Evolutionary conservation across 805 yeast genomes (phyloP).

Genomic region (Dipodascus albidus): DNA sequence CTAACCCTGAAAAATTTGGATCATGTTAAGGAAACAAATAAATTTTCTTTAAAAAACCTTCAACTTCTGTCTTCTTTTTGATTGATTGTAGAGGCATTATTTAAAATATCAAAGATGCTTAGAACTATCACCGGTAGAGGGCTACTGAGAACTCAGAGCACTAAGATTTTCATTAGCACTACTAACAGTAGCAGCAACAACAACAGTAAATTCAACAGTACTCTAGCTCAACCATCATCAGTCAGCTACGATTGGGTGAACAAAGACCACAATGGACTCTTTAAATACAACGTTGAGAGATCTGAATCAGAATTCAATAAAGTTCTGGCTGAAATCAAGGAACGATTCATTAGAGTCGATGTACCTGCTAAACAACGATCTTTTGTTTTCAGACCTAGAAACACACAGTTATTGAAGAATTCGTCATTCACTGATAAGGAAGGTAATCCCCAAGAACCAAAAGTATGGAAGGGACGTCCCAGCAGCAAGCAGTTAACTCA

Average conservation of each 20-base stretch:
- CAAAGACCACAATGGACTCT: not conserved
- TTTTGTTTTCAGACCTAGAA: not conserved
- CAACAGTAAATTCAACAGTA: not conserved
- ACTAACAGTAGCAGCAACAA: not conserved
- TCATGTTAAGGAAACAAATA: not conserved
- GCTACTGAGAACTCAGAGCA: not conserved
- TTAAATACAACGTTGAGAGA: not conserved
- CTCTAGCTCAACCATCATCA: not conserved
- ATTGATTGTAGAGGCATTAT: not conserved
- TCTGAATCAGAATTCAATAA: not conserved
- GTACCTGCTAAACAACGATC: not conserved
- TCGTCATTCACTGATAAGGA: not conserved
- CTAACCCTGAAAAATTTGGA: not conserved
- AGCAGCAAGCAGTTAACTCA: not conserved
- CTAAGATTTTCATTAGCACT: not conserved
- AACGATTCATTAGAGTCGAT: not conserved
- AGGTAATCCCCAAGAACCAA: not conserved
- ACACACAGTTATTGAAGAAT: not conserved
- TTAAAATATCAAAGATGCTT: not conserved
- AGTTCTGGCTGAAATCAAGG: not conserved
- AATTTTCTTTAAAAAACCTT: not conserved
- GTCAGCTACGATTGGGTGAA: constrained; percentile 1
- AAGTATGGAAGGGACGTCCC: not conserved
- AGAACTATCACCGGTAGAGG: not conserved
- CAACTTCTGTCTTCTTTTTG: not conserved